These are phyloP conservation scores for Alternaria gaisen DNA, from an alignment of 2,329 filamentous ascomycete species.

Conservation along the genomic window DNA sequence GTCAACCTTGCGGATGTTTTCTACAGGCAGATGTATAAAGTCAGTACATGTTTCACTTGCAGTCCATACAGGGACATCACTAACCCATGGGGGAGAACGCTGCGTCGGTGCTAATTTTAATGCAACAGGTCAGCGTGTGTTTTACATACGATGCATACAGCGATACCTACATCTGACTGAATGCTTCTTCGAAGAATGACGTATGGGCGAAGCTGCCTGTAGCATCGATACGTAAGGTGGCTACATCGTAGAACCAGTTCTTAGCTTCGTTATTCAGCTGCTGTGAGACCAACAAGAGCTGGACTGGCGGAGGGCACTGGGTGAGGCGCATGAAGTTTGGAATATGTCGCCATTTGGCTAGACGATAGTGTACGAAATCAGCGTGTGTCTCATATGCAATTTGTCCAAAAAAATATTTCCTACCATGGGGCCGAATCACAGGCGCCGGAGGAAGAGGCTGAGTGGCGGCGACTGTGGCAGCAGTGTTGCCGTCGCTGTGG, in stretches of 20 bases:
- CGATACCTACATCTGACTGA: slow-evolving; percentile 29
- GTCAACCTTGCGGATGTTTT: slow-evolving; percentile 45
- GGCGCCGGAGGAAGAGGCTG: slow-evolving; percentile 16
- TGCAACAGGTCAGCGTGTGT: neutral
- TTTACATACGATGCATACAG: neutral
- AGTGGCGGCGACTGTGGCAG: neutral
- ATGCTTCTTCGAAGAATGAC: slow-evolving; percentile 43
- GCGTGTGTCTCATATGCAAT: neutral
- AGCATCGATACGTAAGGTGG: slow-evolving; percentile 40
- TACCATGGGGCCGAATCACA: slow-evolving; percentile 21
- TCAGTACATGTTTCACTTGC: neutral
- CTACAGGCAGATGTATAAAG: neutral
- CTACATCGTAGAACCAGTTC: slow-evolving; percentile 47
- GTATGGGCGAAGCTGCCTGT: slow-evolving; percentile 47
- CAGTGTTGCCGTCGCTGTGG: slow-evolving; percentile 12
- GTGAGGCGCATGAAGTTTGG: slow-evolving; percentile 46
- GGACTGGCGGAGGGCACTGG: slow-evolving; percentile 40
- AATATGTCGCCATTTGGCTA: slow-evolving; percentile 45
- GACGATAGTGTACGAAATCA: neutral
- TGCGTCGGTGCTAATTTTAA: slow-evolving; percentile 24
- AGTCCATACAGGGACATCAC: neutral
- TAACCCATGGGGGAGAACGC: slow-evolving; percentile 42
- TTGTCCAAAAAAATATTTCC: neutral
- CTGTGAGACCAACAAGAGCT: slow-evolving; percentile 42
- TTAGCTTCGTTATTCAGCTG: slow-evolving; percentile 41